Percentiles rank a stretch among this genome's conserved stretches.
Conservation (phyloP, 495 filamentous ascomycete genomes). For the Polyplosphaeria fusca region DNA sequence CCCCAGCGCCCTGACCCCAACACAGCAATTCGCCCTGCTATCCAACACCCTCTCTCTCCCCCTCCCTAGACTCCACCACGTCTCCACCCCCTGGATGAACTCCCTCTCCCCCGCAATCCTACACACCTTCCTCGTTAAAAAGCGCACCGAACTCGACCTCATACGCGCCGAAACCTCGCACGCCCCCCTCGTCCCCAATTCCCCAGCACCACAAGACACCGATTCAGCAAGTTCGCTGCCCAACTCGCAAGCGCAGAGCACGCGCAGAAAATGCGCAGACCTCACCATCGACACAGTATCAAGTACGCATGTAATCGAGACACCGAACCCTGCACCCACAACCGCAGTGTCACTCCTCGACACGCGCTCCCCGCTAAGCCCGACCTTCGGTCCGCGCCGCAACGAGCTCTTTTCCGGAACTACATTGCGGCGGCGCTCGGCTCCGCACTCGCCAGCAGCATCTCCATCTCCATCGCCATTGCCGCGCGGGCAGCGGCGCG, state of each 20-base stretch:
- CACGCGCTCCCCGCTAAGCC: conserved; percentile 1
- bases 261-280: no score
- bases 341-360: background rate
- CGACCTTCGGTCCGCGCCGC: conserved; percentile 12
- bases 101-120: background rate
- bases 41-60: background rate
- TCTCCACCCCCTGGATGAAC: background rate
- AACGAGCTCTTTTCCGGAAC: background rate
- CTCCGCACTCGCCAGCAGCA: background rate
- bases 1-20: no score
- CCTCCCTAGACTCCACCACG: background rate
- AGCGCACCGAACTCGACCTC: conserved; percentile 6
- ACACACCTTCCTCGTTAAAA: conserved; percentile 1
- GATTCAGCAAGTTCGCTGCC: background rate
- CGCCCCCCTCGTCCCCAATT: background rate
- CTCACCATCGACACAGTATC: background rate
- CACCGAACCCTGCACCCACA: background rate
- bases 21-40: no score
- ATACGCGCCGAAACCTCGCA: background rate
- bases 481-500: background rate
- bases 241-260: background rate
- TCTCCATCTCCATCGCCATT: background rate
- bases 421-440: background rate
- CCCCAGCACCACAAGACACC: background rate
- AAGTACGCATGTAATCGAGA: background rate